Evolutionary conservation across 169 alveolate species (phyloP), one percentile per base, ranked within the genome.

Genomic region (Plasmodium sp.): DNA sequence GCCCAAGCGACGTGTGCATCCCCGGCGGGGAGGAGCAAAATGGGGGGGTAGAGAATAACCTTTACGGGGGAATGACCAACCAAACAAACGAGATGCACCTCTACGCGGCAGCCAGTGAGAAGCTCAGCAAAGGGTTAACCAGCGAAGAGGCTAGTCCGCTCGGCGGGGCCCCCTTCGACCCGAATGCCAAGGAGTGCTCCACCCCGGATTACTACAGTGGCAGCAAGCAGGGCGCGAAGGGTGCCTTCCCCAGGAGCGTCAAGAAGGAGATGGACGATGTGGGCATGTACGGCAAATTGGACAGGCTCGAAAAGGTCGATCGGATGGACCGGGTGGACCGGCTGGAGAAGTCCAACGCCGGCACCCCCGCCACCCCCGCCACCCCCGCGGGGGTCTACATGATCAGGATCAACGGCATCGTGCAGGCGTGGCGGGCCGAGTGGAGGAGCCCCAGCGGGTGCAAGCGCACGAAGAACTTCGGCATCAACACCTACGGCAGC

Each of bases 381-480:
- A 88, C 75, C 18, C 95, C 95, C 36, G 92, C 92, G 7, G 95
- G 95, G 9, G 95, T 92, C 6, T 92, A 92, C 75, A 83, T 81
- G 84, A 92, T 92, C 3, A 81, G 92, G 51, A 81, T 72, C 10
- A 92, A 92, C 48, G 95, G 95, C 12, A 41, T 82, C 71, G 92
- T 92, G 1, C 95, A 92, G 62, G 95, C 95, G 36, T 92, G 95
- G 95, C 67, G 95, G 56, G 92, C 95, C 31, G 95, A 92, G 58
- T 92, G 95, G 95, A 92, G 84, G 73, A 81, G 95, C 33, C 82
- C 94, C 14, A 82, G 92, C 34, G 95, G 95, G 9, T 81, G 84
- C 36, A 92, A 92, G 18, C 72, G 81, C 54, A 82, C 92, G 27
- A 92, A 92, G 75, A 92, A 81, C 75, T 92, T 92, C 36, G 95